Base-by-base conservation (phyloP, 1,284 basidiomycete species). In the Marasmius fiardii region DNA sequence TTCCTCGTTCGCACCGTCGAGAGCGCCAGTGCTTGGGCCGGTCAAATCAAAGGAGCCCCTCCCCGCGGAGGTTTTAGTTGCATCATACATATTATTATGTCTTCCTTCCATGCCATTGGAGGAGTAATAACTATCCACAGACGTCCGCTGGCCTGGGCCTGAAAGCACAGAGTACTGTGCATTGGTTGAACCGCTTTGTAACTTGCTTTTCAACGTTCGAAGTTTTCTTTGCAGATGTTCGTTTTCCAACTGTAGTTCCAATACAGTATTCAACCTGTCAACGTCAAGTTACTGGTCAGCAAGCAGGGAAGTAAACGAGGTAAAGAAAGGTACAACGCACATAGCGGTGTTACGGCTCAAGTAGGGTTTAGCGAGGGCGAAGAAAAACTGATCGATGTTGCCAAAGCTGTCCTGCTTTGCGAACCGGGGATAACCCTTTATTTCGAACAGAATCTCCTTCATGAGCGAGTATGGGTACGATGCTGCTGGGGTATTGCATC, bases 161-260 rank as follows among this genome's bases (percentile, higher is more conserved):
- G 51, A 53, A 35, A 60, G 53, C 47, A 64, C 52, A 39, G 33
- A 51, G 50, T 4, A n/a, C 5, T 21, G 10, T 50, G 16, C 21
- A 31, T 41, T 51, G 44, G 20, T 52, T 43, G 7, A 18, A n/a
- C 39, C 39, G 4, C 16, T 41, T 20, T 41, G 39, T 20, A 41
- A 14, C 6, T 62, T 64, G 37, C 64, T 63, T 54, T 64, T 69
- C 47, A 81, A 73, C 58, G 78, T 76, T 20, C 68, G 66, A 45
- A 85, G 68, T 35, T 79, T 78, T 54, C 76, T 75, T 61, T 82
- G 81, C 39, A 93, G 69, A 12, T 82, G 78, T 65, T 89, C 84
- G 67, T 92, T 89, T 69, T 92, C 88, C 53, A 84, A 76, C 68
- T 90, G 90, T 55, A 92, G 78, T 63, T 92, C 90, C 37, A 92